phyloP scores from a whole-genome alignment of 2,329 filamentous ascomycete genomes.

The Aureobasidium zeae region DNA sequence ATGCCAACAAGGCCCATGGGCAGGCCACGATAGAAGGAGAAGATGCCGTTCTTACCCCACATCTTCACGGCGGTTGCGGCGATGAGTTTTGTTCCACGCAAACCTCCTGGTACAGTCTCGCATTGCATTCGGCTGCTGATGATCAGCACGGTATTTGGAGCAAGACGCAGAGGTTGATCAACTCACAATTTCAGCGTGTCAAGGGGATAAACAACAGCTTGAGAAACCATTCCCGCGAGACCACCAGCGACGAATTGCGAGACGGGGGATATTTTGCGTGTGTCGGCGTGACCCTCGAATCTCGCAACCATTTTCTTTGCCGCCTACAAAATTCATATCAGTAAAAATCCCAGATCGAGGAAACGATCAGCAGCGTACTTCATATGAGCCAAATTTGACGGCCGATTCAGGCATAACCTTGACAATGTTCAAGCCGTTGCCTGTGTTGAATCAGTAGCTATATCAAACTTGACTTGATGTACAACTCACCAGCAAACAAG shows the following conservation, averaged over 20 bases:
- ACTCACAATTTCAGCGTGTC: conserved; percentile 68
- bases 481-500: conserved; percentile 76
- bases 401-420: conserved; percentile 99
- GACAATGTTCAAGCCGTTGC: conserved; percentile 89
- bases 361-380: conserved; percentile 42
- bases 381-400: conserved; percentile 96
- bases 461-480: conserved; percentile 12
- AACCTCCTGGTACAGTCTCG: conserved; percentile 77
- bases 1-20: conserved; percentile 92
- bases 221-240: conserved; percentile 84
- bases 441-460: conserved; percentile 40
- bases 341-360: neutral
- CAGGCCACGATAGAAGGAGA: conserved; percentile 79
- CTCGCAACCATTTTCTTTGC: conserved; percentile 79
- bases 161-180: conserved; percentile 15
- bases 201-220: conserved; percentile 90
- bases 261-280: conserved; percentile 65
- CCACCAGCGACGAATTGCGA: conserved; percentile 90
- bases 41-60: conserved; percentile 64
- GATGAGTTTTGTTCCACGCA: conserved; percentile 75
- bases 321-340: conserved; percentile 43
- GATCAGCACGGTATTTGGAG: conserved; percentile 16
- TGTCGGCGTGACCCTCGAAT: conserved; percentile 79
- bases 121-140: conserved; percentile 71
- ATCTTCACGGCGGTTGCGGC: conserved; percentile 77